Percentiles rank a stretch among this genome's conserved stretches.
Evolutionary conservation across 2,329 filamentous ascomycete species (phyloP).

Genomic region (Sporothrix euskadiensis): DNA sequence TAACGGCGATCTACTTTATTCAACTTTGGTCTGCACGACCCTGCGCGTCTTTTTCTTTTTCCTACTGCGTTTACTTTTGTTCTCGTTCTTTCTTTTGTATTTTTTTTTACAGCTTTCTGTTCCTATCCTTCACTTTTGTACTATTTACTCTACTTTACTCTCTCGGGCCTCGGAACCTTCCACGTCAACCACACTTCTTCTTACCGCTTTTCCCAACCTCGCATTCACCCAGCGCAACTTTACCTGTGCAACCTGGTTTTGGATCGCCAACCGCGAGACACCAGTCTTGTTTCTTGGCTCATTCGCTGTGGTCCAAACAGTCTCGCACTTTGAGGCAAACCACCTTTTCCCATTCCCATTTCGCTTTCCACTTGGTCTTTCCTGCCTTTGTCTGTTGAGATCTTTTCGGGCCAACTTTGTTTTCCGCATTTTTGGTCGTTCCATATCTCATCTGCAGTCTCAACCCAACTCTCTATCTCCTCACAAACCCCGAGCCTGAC

Average conservation of each 20-base stretch:
- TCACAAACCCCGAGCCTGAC: conserved; percentile 12
- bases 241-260: conserved; percentile 17
- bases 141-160: background rate
- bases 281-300: background rate
- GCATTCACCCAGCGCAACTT: conserved; percentile 11
- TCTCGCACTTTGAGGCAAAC: background rate
- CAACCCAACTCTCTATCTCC: conserved; percentile 4
- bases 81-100: background rate
- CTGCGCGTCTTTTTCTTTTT: background rate
- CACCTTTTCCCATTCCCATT: background rate
- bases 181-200: background rate
- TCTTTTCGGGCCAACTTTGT: background rate
- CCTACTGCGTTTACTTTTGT: background rate
- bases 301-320: background rate
- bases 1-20: conserved; percentile 1
- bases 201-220: background rate
- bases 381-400: background rate
- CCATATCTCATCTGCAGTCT: background rate
- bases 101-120: background rate
- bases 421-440: background rate
- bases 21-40: conserved; percentile 1
- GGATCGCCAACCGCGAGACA: conserved; percentile 13
- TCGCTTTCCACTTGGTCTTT: background rate
- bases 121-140: background rate
- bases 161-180: background rate